phyloP scores from a whole-genome alignment of 306 rosid species.

The Acacia crassicarpa region DNA sequence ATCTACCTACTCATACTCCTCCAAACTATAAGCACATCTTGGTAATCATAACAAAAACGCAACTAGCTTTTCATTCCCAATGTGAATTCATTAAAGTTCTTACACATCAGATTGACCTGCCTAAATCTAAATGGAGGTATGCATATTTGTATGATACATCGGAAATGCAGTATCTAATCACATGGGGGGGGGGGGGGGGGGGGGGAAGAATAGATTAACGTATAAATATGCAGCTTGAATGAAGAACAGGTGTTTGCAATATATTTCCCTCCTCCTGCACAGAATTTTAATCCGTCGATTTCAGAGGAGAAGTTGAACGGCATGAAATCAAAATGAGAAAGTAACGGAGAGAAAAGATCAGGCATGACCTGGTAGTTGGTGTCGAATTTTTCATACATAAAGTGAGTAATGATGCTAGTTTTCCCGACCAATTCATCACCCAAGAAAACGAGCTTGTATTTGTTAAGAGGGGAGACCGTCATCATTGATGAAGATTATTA shows the following conservation, averaged over 20 bases:
- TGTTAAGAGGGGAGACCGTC: slow-evolving; percentile 77
- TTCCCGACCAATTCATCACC: slow-evolving; percentile 87
- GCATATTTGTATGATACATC: neutral
- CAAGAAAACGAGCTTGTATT: slow-evolving; percentile 82
- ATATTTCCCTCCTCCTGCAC: neutral
- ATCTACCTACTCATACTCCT: neutral
- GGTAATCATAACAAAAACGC: neutral
- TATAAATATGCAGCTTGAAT: neutral
- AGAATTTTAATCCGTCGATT: neutral
- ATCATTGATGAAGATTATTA: slow-evolving; percentile 40
- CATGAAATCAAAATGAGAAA: neutral
- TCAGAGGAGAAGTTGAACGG: neutral
- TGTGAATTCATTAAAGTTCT: neutral
- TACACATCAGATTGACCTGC: neutral
- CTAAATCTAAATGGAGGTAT: slow-evolving; percentile 4
- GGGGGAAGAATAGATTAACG: neutral
- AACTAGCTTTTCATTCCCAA: neutral
- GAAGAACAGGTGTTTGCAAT: neutral
- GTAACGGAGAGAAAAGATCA: neutral
- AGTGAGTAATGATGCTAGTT: slow-evolving; percentile 84
- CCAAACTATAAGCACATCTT: neutral
- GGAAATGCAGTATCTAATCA: neutral
- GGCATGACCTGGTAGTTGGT: slow-evolving; percentile 67
- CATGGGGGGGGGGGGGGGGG: neutral
- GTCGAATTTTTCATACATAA: slow-evolving; percentile 83